Evolutionary conservation across 306 rosid species (phyloP), one percentile per base, ranked within the genome.

Genomic region (Argentina anserina): DNA sequence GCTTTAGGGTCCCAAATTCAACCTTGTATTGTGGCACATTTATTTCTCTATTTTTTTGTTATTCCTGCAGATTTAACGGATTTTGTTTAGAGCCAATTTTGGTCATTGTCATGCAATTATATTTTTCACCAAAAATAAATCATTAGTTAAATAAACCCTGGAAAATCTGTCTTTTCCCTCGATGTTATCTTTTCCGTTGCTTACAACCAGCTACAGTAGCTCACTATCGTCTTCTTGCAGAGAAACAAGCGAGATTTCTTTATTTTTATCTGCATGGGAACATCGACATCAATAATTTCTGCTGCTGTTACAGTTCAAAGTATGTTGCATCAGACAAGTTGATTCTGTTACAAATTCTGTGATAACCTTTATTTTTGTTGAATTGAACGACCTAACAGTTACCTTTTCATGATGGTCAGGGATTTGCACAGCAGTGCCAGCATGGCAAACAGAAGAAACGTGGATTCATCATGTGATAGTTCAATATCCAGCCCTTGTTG

Each of bases 181-280:
- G 7, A 31, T 45, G 46, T 20, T 33, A 72, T 67, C 45, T 58
- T 13, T 75, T 59, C 49, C 17, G n/a, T 83, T 71, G 52, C 31
- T 46, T 50, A 26, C 47, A 56, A 56, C 21, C 76, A 63, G 36
- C 72, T 72, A 47, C 75, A 62, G 67, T 53, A 68, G 69, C n/a
- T 84, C 69, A 26, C 67, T 18, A 74, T 71, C 64, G 74, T 87
- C 68, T 46, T 85, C 74, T 86, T 86, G 92, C 97, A 91, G 98
- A 85, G 86, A 85, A 94, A 94, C 85, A 94, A 91, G 67, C 80
- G 96, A 83, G 95, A 94, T 74, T 94, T 94, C 84, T 87, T 94
- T 77, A 81, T 89, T 71, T 79, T 94, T 17, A 43, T 94, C 80
- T 91, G 96, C 84, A 1, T 91, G 81, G 92, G 80, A 80, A 80